Evolutionary conservation across 1,284 basidiomycete species (phyloP), one percentile per base, ranked within the genome.

Genomic region (Kalmanozyma brasiliensis): DNA sequence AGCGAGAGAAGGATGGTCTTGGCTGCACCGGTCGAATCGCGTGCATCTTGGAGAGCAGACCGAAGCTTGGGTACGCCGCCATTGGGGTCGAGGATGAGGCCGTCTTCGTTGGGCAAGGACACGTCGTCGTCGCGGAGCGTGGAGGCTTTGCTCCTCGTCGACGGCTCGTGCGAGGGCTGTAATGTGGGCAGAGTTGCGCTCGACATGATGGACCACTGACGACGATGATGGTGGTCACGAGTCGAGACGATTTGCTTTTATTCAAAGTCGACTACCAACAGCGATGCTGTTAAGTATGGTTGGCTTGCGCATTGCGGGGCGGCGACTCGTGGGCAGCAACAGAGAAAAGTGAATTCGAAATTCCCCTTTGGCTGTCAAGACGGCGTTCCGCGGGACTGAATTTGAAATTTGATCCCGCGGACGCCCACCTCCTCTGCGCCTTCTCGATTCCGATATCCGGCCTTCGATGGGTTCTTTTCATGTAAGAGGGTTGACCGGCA

Each of bases 1-100:
- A 86, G 80, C 4, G 74, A 76, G 37, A 76, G 67, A 2, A 76
- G 61, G 4, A 76, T 16, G 13, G 58, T 52, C 16, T 64, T 67
- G 29, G 74, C 71, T 0, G 65, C 70, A 13, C 64, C 52, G 7
- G 41, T 59, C 30, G 74, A 65, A 23, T 59, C 38, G 7, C 64
- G 56, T 6, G 74, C 74, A 38, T 71, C 64, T 35, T 76, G 63
- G 1, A 76, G 49, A 8, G 71, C 67, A 1, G 71, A 68, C 0
- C 59, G 49, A 9, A 61, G 34, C 36, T 58, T 38, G 3, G 74
- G 74, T 1, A 76, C 74, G 26, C 74, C 74, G 5, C 74, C 74
- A 17, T 52, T 9, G 1, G 59, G 43, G 36, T 72, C 64, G 32
- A 69, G 62, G 26, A 75, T 55, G 32, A 72, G 47, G 10, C 73